phyloP scores from a whole-genome alignment of 2,329 filamentous ascomycete species.

The Amauroascus verrucosus region DNA sequence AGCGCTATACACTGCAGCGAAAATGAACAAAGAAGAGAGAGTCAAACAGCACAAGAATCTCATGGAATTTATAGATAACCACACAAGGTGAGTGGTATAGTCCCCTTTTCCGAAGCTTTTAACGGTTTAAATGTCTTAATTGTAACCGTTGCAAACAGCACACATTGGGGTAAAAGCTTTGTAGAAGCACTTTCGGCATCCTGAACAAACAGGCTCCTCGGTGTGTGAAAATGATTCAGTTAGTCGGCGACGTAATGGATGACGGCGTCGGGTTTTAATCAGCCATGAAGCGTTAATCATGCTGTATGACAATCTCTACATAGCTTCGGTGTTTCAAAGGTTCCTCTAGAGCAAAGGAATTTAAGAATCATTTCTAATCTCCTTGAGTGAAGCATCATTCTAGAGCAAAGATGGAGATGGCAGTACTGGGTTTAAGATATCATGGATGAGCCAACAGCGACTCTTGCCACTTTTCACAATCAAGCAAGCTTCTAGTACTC shows the following conservation, averaged over 20 bases:
- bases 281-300: too few relatives aligned
- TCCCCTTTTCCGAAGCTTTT: background rate
- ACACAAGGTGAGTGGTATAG: slow-evolving; percentile 53
- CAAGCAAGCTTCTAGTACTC: too few relatives aligned
- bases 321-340: too few relatives aligned
- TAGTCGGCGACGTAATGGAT: background rate
- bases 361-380: too few relatives aligned
- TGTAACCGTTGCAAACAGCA: background rate
- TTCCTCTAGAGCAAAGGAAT: too few relatives aligned
- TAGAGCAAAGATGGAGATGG: too few relatives aligned
- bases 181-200: slow-evolving; percentile 10
- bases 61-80: slow-evolving; percentile 81
- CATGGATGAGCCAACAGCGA: too few relatives aligned
- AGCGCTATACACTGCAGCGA: slow-evolving; percentile 75
- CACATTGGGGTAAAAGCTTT: slow-evolving; percentile 14
- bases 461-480: too few relatives aligned
- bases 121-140: background rate
- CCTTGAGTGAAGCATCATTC: too few relatives aligned
- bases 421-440: too few relatives aligned
- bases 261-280: too few relatives aligned
- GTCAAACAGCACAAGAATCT: slow-evolving; percentile 73
- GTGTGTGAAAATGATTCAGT: background rate
- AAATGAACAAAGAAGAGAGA: slow-evolving; percentile 73
- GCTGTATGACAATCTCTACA: too few relatives aligned
- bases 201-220: background rate